Evolutionary conservation across 1,284 basidiomycete species (phyloP), one percentile per base, ranked within the genome.

Genomic region (Athelia psychrophila): DNA sequence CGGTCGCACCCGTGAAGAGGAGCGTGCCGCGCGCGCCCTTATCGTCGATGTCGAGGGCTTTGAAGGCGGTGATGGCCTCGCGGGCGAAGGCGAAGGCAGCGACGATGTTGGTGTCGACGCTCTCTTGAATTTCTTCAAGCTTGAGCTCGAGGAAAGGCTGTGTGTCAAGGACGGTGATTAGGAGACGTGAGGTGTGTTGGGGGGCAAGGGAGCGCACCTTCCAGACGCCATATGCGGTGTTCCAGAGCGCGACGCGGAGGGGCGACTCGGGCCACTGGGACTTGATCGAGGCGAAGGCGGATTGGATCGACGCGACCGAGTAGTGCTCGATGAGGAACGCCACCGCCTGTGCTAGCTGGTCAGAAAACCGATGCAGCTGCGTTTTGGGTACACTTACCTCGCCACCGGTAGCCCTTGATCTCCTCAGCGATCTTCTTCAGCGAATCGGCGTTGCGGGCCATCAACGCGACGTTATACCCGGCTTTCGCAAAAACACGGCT

Each of bases 1-100:
- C n/a, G n/a, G n/a, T n/a, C n/a, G n/a, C n/a, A n/a, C 89, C 89
- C 0, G 90, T 92, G 64, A 91, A 88, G 32, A 92, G 77, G 46
- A 92, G 67, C 2, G 85, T 82, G 13, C 89, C 89, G 13, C 79
- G 73, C 62, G 76, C 77, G 22, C 79, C 78, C 33, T 62, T 52
- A 51, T 72, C 66, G 2, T 75, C 76, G 16, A 83, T 58, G 15
- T 76, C 72, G 58, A 86, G 87, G 51, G 77, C 74, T 59, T 82
- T 80, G 71, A 91, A 85, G 6, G 78, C 73, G 23, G 79, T 60
- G 50, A 92, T 77, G 2, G 78, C 79, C 52, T 83, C 79, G 27
- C 79, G 78, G 3, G 88, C 69, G 63, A 92, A 93, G 1, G 85
- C 77, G 50, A 88, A 90, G 0, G 84, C n/a, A n/a, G n/a, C n/a